Percentiles rank a stretch among this genome's conserved stretches.
phyloP scores from a whole-genome alignment of 73 alveolate species.

The Stentor coeruleus region DNA sequence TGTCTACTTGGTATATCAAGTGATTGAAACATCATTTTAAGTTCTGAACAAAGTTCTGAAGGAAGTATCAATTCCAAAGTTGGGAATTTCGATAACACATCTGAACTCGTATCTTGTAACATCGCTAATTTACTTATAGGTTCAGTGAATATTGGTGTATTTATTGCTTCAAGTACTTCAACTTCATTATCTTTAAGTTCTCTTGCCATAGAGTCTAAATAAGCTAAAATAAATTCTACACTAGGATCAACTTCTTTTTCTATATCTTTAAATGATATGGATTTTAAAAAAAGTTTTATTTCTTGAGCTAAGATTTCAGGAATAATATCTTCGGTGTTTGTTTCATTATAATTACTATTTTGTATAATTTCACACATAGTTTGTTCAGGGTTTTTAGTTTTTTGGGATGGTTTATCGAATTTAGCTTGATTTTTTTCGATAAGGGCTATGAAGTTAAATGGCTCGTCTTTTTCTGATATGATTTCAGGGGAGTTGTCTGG shows the following conservation, averaged over 20 bases:
- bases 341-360: too few relatives aligned
- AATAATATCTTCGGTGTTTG: too few relatives aligned
- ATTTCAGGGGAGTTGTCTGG: too few relatives aligned
- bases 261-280: not conserved
- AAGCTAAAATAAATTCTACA: not conserved
- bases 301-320: not conserved
- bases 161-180: slow-evolving; percentile 14
- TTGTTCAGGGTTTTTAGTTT: too few relatives aligned
- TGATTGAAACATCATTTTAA: not conserved
- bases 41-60: not conserved
- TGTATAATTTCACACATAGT: too few relatives aligned
- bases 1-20: not conserved
- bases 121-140: not conserved
- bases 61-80: not conserved
- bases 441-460: too few relatives aligned
- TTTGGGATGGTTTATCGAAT: too few relatives aligned
- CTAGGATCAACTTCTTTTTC: not conserved
- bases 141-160: not conserved
- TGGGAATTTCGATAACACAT: not conserved
- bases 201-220: not conserved
- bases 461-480: too few relatives aligned
- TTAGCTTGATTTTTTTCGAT: too few relatives aligned
- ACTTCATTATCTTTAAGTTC: not conserved
- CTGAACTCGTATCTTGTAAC: not conserved
- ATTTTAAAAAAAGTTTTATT: not conserved